Percentiles rank a stretch among this genome's conserved stretches.
Evolutionary conservation across 306 rosid genomes (phyloP).

Genomic region (Vigna nakashimae): DNA sequence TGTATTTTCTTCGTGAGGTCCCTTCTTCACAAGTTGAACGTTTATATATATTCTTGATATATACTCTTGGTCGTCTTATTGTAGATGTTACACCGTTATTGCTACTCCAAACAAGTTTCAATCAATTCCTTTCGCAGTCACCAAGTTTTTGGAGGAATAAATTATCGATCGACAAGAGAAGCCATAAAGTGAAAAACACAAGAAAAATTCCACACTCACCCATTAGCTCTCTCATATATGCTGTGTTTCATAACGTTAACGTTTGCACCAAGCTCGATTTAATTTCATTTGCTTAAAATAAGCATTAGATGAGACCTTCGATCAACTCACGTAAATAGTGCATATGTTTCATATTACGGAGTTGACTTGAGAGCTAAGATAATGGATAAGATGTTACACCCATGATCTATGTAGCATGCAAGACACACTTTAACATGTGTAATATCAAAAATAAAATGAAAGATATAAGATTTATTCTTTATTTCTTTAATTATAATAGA

Average conservation of each 20-base stretch:
- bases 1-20: constrained; percentile 40
- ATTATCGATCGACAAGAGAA: constrained; percentile 24
- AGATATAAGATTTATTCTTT: too few relatives aligned
- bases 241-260: constrained; percentile 2
- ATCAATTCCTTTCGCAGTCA: constrained; percentile 38
- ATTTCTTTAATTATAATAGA: too few relatives aligned
- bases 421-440: too few relatives aligned
- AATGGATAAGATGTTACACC: neutral
- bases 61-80: constrained; percentile 23
- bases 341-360: neutral
- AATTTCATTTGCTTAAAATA: neutral
- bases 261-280: neutral
- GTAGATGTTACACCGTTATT: constrained; percentile 28
- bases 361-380: neutral
- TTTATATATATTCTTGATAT: constrained; percentile 20
- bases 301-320: neutral
- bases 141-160: constrained; percentile 46
- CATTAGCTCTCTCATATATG: neutral
- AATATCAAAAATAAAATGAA: too few relatives aligned
- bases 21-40: constrained; percentile 58
- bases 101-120: constrained; percentile 37
- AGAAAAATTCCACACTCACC: constrained; percentile 20
- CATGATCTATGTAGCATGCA: too few relatives aligned
- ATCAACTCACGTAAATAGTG: neutral
- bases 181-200: constrained; percentile 12